Conservation (phyloP, 176 grass and related monocot genomes). For the Triticum urartu region DNA sequence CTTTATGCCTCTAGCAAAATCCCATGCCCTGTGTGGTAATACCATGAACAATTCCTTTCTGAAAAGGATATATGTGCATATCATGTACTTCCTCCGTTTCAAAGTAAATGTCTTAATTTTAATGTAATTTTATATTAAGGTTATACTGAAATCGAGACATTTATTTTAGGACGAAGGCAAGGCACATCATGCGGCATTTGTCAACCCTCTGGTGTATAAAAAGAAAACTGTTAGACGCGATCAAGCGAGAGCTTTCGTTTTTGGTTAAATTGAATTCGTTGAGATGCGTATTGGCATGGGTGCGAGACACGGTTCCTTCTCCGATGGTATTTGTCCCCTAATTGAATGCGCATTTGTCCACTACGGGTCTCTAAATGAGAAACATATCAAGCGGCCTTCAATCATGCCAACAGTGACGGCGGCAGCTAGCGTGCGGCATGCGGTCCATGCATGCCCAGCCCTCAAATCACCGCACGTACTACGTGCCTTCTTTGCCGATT, state of each 20-base stretch:
- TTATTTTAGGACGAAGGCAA: no score
- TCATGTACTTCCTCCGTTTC: neutral
- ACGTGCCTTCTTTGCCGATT: neutral
- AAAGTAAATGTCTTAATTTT: no score
- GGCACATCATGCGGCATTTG: neutral
- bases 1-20: neutral
- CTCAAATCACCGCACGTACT: neutral
- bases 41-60: neutral
- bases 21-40: neutral
- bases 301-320: neutral
- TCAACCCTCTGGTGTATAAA: neutral
- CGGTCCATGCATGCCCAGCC: neutral
- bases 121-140: no score
- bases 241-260: neutral
- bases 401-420: constrained; percentile 38
- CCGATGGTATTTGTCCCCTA: constrained; percentile 25
- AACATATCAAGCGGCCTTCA: constrained; percentile 16
- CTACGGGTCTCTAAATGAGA: constrained; percentile 11
- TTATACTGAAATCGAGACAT: no score
- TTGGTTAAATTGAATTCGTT: neutral
- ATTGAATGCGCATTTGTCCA: neutral
- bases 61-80: neutral
- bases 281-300: neutral
- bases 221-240: neutral
- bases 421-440: neutral